Base-by-base conservation (phyloP, 208 protist species). In the Leishmania mexicana region DNA sequence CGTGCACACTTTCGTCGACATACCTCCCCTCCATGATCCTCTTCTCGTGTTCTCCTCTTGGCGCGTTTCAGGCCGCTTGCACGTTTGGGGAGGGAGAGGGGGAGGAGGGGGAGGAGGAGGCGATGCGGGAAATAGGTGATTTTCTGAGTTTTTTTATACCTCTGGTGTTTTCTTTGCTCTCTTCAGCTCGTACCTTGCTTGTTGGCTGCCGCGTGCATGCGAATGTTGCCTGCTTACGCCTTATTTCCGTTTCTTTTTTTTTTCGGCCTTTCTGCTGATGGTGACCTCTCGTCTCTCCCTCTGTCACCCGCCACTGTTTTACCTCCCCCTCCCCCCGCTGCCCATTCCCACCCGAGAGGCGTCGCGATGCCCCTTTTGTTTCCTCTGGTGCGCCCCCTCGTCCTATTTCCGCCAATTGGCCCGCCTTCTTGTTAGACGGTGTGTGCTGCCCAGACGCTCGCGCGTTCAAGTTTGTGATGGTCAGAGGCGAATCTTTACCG, bases 191-290 rank as follows among this genome's bases (percentile, higher is more conserved):
- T 24, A 35, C 40, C 38, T n/a, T 62, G 24, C 28, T 13, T 73
- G 68, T 51, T 13, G 42, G 38, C 38, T 15, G 68, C 28, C 11
- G 42, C 42, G 42, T 6, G 24, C 68, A 73, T 73, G 68, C 45
- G 68, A 73, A 73, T 73, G 38, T 73, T 73, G 35, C 19, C 68
- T 73, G 68, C 68, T 47, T 73, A 53, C 40, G 40, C 8, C 53
- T 73, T 73, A 24, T 24, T 73, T 73, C 10, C 7, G 21, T n/a
- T 51, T 42, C 15, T 31, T 24, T 71, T 4, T 4, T n/a, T 24
- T 28, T 71, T 28, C 40, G 10, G 24, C 31, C n/a, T 35, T 71
- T 47, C 65, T 45, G 17, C 38, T 42, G 19, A 7, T 1, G 13
- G 8, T 13, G 35, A 35, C 19, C 40, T 45, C 65, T 71, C 65